A percentile compares a stretch with the other conserved stretches of the same genome.
Conservation (phyloP, 495 filamentous ascomycete species). For the Trichoderma virens region DNA sequence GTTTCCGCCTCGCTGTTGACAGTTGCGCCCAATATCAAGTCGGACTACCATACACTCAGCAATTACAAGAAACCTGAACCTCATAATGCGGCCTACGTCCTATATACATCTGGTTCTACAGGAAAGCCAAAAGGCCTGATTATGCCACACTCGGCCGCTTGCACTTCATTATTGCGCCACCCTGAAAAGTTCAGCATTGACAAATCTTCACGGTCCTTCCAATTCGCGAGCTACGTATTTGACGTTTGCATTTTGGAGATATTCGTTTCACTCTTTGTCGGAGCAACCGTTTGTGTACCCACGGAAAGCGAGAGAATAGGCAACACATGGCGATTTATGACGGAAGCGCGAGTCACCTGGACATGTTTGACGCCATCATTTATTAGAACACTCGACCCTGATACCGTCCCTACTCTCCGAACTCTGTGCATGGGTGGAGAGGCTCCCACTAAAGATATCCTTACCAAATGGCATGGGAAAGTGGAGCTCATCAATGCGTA, state of each 20-base stretch:
- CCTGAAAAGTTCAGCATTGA: slow-evolving; percentile 25
- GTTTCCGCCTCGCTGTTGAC: background rate
- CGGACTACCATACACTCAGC: background rate
- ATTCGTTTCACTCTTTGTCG: slow-evolving; percentile 37
- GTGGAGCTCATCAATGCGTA: slow-evolving; percentile 13
- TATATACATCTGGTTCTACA: background rate
- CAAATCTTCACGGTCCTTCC: slow-evolving; percentile 33
- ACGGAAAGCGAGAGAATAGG: slow-evolving; percentile 11
- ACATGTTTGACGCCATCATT: slow-evolving; percentile 21
- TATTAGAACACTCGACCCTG: background rate
- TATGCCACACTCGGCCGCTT: background rate
- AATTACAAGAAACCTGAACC: slow-evolving; percentile 10
- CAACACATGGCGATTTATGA: slow-evolving; percentile 12
- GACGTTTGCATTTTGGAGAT: slow-evolving; percentile 48
- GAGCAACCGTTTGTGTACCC: slow-evolving; percentile 9
- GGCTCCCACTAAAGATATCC: background rate
- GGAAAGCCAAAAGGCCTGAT: slow-evolving; percentile 5
- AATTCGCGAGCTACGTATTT: slow-evolving; percentile 50
- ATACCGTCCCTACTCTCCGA: background rate
- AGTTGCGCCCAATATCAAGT: slow-evolving; percentile 7
- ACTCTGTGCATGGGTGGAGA: background rate
- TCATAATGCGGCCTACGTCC: slow-evolving; percentile 22
- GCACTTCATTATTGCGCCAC: background rate
- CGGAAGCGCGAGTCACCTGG: slow-evolving; percentile 41
- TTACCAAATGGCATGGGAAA: background rate